Conservation (phyloP, 1,284 basidiomycete genomes). For the Kwoniella shivajii region DNA sequence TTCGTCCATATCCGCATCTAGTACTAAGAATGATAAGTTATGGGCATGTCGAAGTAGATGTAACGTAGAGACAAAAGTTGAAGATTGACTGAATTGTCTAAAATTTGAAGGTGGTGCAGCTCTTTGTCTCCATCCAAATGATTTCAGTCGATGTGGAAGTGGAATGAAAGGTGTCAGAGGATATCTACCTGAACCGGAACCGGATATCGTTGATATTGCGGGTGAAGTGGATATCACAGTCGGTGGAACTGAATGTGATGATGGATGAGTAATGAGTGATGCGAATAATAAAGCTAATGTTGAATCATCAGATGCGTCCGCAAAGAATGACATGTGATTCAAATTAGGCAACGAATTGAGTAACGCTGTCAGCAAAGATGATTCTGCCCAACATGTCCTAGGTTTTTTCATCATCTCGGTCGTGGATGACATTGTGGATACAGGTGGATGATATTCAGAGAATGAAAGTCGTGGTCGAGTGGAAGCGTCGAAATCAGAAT, state of each 20-base stretch:
- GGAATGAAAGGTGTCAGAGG: constrained; percentile 6
- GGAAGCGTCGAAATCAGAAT: constrained; percentile 17
- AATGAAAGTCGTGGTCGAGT: constrained; percentile 6
- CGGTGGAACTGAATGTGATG: constrained; percentile 26
- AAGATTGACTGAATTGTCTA: constrained; percentile 36
- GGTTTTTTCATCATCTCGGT: constrained; percentile 7
- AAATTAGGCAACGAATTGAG: constrained; percentile 39
- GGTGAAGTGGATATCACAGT: constrained; percentile 24
- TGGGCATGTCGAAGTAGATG: constrained; percentile 42
- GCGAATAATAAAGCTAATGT: constrained; percentile 46
- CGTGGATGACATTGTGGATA: neutral
- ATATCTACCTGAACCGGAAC: neutral
- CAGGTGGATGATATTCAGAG: neutral
- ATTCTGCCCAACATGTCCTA: constrained; percentile 46
- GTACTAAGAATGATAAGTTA: constrained; percentile 42
- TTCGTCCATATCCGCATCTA: constrained; percentile 46
- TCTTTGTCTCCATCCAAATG: constrained; percentile 50
- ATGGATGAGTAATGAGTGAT: constrained; percentile 36
- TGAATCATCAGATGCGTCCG: constrained; percentile 49
- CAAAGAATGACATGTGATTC: constrained; percentile 48
- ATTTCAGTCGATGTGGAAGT: constrained; percentile 33
- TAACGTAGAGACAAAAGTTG: constrained; percentile 43
- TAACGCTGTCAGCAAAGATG: constrained; percentile 33
- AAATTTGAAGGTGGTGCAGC: constrained; percentile 34
- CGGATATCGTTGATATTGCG: constrained; percentile 15